A percentile compares a stretch with the other conserved stretches of the same genome.
These are phyloP conservation scores for Venturia oleaginea DNA, from an alignment of 2,329 filamentous ascomycete genomes.

Conservation along the genomic window DNA sequence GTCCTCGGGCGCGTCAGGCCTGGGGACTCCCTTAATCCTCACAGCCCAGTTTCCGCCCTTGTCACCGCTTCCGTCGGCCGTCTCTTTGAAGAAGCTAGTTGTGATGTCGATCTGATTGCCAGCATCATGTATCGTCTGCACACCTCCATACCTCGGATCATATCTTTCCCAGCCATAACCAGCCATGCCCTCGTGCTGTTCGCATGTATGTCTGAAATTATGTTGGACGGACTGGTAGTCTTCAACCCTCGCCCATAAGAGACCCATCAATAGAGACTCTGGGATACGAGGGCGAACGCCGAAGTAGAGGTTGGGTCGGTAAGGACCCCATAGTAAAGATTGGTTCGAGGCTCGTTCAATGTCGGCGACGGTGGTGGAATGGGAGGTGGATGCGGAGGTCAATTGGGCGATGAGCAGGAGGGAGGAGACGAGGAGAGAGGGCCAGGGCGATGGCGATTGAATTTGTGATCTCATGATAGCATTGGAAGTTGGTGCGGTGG, in stretches of 20 bases:
- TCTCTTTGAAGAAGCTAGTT: constrained; percentile 82
- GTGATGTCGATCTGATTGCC: constrained; percentile 80
- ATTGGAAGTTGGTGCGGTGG: not conserved
- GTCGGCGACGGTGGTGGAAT: not conserved
- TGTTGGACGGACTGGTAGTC: constrained; percentile 60
- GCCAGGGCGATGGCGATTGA: not conserved
- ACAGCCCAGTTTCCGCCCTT: constrained; percentile 86
- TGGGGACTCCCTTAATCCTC: constrained; percentile 68
- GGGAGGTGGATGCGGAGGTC: not conserved
- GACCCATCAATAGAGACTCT: constrained; percentile 63
- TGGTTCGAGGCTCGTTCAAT: constrained; percentile 46
- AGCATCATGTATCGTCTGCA: constrained; percentile 79
- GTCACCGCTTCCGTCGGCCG: constrained; percentile 38
- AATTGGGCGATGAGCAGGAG: not conserved
- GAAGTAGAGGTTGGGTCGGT: constrained; percentile 83
- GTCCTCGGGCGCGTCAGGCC: constrained; percentile 53
- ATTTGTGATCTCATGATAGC: not conserved
- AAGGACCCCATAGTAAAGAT: constrained; percentile 83
- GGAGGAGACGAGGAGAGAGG: not conserved
- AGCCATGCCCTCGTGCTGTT: constrained; percentile 83
- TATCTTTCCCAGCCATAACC: constrained; percentile 98
- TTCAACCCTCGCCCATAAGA: constrained; percentile 80
- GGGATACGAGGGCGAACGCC: constrained; percentile 69
- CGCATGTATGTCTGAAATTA: constrained; percentile 82
- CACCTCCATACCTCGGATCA: constrained; percentile 73